A percentile compares a stretch with the other conserved stretches of the same genome.
phyloP scores from a whole-genome alignment of 805 yeast genomes.

The Yamadazyma laniorum region DNA sequence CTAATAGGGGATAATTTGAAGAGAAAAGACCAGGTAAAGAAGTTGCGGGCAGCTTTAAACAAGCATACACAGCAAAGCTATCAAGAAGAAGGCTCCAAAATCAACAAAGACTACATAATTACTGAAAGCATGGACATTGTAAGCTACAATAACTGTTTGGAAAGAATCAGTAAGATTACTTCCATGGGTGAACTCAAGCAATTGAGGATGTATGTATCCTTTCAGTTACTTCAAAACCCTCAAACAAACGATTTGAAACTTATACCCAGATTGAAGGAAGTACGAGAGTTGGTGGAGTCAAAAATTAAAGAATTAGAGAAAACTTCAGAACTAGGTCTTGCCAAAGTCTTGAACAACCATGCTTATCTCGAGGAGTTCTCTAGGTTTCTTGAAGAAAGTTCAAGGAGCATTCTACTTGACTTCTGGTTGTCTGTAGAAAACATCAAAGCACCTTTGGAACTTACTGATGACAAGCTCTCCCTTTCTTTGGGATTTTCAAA shows the following conservation, averaged over 20 bases:
- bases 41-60: conserved; percentile 66
- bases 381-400: conserved; percentile 19
- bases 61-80: conserved; percentile 46
- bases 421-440: conserved; percentile 68
- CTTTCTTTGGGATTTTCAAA: conserved; percentile 44
- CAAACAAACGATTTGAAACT: conserved; percentile 2
- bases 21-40: conserved; percentile 72
- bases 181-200: conserved; percentile 47
- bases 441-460: conserved; percentile 69
- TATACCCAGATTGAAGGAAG: conserved; percentile 11
- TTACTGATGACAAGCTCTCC: conserved; percentile 28
- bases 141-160: conserved; percentile 17
- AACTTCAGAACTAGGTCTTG: conserved; percentile 16
- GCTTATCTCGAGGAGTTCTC: conserved; percentile 33
- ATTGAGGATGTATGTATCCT: conserved; percentile 43
- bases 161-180: conserved; percentile 10
- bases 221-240: conserved; percentile 42
- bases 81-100: conserved; percentile 1
- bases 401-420: conserved; percentile 39
- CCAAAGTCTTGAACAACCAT: conserved; percentile 50
- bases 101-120: conserved; percentile 14
- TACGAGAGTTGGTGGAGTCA: conserved; percentile 11
- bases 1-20: conserved; percentile 62
- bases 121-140: conserved; percentile 16
- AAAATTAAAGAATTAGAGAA: conserved; percentile 18